Evolutionary conservation across 116 monocot species (phyloP).

Genomic region (Cymodocea nodosa): DNA sequence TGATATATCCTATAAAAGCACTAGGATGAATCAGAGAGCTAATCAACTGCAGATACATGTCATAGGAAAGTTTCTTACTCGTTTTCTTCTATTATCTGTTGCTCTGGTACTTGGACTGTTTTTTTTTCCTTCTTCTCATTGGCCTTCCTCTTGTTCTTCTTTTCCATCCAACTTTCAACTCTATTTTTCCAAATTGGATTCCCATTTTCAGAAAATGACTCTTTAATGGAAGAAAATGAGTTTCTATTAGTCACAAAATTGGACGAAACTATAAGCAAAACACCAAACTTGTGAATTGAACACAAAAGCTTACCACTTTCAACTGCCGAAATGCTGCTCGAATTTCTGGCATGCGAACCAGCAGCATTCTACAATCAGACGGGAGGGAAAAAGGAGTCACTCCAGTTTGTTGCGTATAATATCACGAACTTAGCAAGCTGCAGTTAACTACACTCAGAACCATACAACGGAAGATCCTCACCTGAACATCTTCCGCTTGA

Average conservation of each 20-base stretch:
- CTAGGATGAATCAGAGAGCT: not conserved
- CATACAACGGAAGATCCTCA: not conserved
- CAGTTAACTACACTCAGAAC: not conserved
- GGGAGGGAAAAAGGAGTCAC: not conserved
- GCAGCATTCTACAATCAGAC: slow-evolving; percentile 29
- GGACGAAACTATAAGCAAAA: not conserved
- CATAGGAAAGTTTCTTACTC: slow-evolving; percentile 36
- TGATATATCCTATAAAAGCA: too few species aligned
- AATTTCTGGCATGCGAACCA: slow-evolving; percentile 49
- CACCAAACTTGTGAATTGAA: not conserved
- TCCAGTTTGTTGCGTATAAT: too few species aligned
- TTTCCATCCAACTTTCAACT: slow-evolving; percentile 95
- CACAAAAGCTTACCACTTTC: slow-evolving; percentile 58
- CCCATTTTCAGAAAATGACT: slow-evolving; percentile 46
- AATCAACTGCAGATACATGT: not conserved
- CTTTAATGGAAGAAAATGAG: slow-evolving; percentile 15
- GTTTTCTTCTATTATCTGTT: slow-evolving; percentile 68
- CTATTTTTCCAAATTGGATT: slow-evolving; percentile 92
- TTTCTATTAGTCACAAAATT: not conserved
- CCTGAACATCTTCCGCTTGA: slow-evolving; percentile 24
- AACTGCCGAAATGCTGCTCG: slow-evolving; percentile 51
- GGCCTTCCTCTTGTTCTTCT: slow-evolving; percentile 57
- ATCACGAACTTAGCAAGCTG: too few species aligned
- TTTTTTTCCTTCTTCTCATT: slow-evolving; percentile 31
- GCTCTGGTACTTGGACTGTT: slow-evolving; percentile 42